Evolutionary conservation across 140 eudicot species (phyloP).

Genomic region (Oenanthe javanica): DNA sequence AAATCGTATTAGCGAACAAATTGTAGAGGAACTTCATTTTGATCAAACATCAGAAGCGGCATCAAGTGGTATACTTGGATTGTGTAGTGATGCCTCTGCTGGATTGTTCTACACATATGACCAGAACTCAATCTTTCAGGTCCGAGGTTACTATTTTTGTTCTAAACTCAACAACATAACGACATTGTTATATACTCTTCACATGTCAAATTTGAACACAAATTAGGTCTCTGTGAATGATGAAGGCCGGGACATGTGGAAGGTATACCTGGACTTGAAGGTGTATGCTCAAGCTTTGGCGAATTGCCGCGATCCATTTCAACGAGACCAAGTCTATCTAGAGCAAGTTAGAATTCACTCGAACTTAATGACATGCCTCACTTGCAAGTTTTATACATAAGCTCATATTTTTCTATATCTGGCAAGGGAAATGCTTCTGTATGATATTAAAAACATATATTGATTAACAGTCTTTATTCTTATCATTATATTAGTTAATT

Average conservation of each 20-base stretch:
- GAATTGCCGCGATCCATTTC: slow-evolving; percentile 83
- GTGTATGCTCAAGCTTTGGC: slow-evolving; percentile 90
- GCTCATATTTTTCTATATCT: not conserved
- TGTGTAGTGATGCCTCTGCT: slow-evolving; percentile 97
- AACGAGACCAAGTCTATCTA: slow-evolving; percentile 92
- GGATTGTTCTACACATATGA: slow-evolving; percentile 97
- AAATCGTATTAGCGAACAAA: slow-evolving; percentile 86
- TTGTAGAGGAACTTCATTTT: slow-evolving; percentile 87
- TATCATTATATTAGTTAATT: not conserved
- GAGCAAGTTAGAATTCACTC: slow-evolving; percentile 51
- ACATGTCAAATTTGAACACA: slow-evolving; percentile 15
- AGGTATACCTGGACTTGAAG: slow-evolving; percentile 77
- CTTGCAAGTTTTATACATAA: not conserved
- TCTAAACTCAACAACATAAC: not conserved
- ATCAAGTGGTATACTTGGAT: slow-evolving; percentile 78
- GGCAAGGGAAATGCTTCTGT: not conserved
- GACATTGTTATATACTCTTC: not conserved
- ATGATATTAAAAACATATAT: not conserved
- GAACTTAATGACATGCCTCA: not conserved
- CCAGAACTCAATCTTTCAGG: slow-evolving; percentile 90
- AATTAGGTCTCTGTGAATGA: slow-evolving; percentile 86
- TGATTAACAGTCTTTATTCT: not conserved
- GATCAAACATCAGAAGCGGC: slow-evolving; percentile 76
- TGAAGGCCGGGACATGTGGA: slow-evolving; percentile 98
- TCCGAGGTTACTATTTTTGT: slow-evolving; percentile 9